A percentile compares a stretch with the other conserved stretches of the same genome.
Evolutionary conservation across 306 rosid genomes (phyloP).

Genomic region (Pyrus betulifolia): DNA sequence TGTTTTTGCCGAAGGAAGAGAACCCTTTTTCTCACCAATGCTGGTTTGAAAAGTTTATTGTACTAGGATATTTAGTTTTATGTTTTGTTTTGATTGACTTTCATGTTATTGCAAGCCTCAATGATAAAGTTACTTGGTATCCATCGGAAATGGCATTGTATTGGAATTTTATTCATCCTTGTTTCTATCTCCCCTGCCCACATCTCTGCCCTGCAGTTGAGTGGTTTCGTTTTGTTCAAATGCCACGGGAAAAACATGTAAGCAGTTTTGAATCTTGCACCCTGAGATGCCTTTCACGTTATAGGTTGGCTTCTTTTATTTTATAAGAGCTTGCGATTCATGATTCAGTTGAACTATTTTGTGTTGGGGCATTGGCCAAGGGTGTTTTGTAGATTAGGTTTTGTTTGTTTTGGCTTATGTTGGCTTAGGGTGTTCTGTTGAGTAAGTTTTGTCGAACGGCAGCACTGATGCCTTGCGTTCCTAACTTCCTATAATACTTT

Average conservation of each 20-base stretch:
- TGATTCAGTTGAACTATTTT: background rate
- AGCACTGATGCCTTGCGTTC: no score
- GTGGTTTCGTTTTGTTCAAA: background rate
- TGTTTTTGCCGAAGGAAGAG: background rate
- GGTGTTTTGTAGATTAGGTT: background rate
- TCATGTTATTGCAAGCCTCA: background rate
- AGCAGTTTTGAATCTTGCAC: background rate
- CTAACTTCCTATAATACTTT: no score
- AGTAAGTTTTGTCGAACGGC: no score
- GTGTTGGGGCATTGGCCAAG: background rate
- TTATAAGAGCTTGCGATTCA: background rate
- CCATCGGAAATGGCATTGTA: background rate
- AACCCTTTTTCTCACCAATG: background rate
- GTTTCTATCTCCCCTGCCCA: background rate
- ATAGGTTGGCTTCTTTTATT: background rate
- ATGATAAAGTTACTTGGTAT: background rate
- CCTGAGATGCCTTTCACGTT: background rate
- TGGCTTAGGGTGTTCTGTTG: no score
- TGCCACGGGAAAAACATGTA: background rate
- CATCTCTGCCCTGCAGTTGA: no score
- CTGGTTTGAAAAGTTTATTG: constrained; percentile 2
- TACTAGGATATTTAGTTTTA: background rate
- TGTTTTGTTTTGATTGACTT: background rate
- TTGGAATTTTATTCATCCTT: background rate
- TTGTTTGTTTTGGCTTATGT: no score